phyloP scores from a whole-genome alignment of 2,329 filamentous ascomycete species.

The Neophaeococcomyces aloes region DNA sequence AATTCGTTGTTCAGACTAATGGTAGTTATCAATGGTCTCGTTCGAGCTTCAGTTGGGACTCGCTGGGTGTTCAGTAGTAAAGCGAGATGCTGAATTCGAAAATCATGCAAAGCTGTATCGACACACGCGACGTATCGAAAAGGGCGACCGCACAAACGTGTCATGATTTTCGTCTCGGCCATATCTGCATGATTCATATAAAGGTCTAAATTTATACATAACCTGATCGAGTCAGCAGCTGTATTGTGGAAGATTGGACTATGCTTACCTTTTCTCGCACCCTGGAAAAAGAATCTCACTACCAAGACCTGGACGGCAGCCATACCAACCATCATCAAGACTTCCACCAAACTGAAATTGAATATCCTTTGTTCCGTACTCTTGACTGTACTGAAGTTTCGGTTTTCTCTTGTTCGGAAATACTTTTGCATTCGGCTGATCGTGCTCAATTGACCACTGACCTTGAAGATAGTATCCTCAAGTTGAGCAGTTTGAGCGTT shows the following conservation, averaged over 20 bases:
- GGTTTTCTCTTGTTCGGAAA: slow-evolving; percentile 96
- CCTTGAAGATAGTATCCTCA: slow-evolving; percentile 90
- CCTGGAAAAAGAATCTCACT: slow-evolving; percentile 98
- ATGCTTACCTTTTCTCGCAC: slow-evolving; percentile 50
- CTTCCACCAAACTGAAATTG: slow-evolving; percentile 93
- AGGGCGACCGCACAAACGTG: no score
- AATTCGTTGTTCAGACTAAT: no score
- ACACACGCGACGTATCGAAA: no score
- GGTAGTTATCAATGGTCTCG: no score
- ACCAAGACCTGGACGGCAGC: slow-evolving; percentile 93
- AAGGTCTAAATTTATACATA: slow-evolving; percentile 2
- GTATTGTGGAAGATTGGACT: not conserved
- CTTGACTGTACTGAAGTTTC: slow-evolving; percentile 94
- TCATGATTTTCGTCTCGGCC: not conserved
- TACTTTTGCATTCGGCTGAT: slow-evolving; percentile 98
- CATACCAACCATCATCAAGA: slow-evolving; percentile 85
- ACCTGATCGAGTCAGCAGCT: not conserved
- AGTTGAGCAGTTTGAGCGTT: slow-evolving; percentile 81
- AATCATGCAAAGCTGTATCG: no score
- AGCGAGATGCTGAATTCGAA: no score
- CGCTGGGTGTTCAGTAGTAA: no score
- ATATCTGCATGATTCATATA: not conserved
- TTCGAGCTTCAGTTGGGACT: no score
- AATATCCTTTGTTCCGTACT: slow-evolving; percentile 94
- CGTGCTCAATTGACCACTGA: slow-evolving; percentile 84